Base-by-base conservation (phyloP, 768 basidiomycete genomes). In the Mycena amicta region DNA sequence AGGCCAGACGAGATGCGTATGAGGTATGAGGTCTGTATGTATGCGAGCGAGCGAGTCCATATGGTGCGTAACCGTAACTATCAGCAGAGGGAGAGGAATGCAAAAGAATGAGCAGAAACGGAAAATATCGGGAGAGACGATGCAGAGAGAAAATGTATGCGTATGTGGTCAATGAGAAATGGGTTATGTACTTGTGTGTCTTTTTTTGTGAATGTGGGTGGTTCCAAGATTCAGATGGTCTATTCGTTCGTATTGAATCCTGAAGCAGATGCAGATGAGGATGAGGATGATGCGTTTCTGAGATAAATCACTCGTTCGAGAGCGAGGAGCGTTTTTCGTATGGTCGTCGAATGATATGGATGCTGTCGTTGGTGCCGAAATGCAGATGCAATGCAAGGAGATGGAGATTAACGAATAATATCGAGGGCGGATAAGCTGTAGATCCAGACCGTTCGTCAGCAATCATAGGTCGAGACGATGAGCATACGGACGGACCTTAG, bases 401-500 rank as follows among this genome's bases (percentile, higher is more conserved):
- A 18, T 8, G 33, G 18, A 37, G 18, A 18, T 8, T 37, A 47
- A 52, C 47, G 52, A 50, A 55, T 55, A 52, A 58, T 46, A 43
- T 29, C 49, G 46, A 53, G 30, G 26, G n/a, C 41, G 52, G 50
- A 62, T 55, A 57, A 59, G 43, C 46, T 28, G 52, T 31, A 18
- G 40, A 51, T 50, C 26, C 46, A 41, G 30, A 29, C 16, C 28
- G 56, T 28, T 25, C 22, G 50, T 25, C 30, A 33, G 46, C 22
- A 16, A 33, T 23, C 26, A 43, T 20, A 37, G 39, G 22, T 47
- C 49, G 50, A 53, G 67, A 66, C 18, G 13, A 59, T 59, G 56
- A 60, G 64, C 66, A 67, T 60, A 50, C 41, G 46, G 65, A 63
- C 71, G 70, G 67, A 62, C 68, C 68, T 60, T 68, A 60, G 54